Percentiles rank a stretch among this genome's conserved stretches.
These are phyloP conservation scores for Eucalyptus sp. DNA, from an alignment of 345 rosid genomes.

Conservation along the genomic window DNA sequence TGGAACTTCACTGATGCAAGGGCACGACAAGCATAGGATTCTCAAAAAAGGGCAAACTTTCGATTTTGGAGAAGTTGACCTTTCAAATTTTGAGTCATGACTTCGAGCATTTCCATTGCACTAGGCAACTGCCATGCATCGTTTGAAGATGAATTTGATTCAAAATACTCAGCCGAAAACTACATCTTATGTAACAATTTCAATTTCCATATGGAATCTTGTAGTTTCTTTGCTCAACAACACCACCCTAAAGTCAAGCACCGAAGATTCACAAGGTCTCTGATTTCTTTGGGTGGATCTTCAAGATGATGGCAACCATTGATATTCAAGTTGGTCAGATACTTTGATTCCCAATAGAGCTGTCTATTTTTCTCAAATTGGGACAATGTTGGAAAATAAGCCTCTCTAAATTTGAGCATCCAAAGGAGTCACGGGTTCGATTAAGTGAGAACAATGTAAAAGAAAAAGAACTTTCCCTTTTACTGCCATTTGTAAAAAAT, in stretches of 20 bases:
- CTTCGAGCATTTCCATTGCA: neutral
- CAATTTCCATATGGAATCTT: neutral
- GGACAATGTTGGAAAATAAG: neutral
- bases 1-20: neutral
- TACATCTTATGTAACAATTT: neutral
- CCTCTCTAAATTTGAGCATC: neutral
- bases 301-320: too few species aligned
- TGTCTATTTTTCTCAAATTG: neutral
- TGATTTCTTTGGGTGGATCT: too few species aligned
- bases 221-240: too few species aligned
- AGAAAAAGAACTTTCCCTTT: neutral
- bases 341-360: neutral
- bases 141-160: neutral
- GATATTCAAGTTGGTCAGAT: too few species aligned
- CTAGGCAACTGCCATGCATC: neutral
- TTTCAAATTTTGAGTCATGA: neutral
- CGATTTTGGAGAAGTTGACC: neutral
- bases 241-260: too few species aligned
- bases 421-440: rapidly evolving
- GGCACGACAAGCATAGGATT: neutral
- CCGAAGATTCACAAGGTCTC: too few species aligned
- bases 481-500: neutral
- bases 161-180: too few species aligned
- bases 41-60: neutral
- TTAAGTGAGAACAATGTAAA: neutral